Evolutionary conservation across 2,329 filamentous ascomycete species (phyloP), one percentile per base, ranked within the genome.

Genomic region (Paecilomyces niveus): DNA sequence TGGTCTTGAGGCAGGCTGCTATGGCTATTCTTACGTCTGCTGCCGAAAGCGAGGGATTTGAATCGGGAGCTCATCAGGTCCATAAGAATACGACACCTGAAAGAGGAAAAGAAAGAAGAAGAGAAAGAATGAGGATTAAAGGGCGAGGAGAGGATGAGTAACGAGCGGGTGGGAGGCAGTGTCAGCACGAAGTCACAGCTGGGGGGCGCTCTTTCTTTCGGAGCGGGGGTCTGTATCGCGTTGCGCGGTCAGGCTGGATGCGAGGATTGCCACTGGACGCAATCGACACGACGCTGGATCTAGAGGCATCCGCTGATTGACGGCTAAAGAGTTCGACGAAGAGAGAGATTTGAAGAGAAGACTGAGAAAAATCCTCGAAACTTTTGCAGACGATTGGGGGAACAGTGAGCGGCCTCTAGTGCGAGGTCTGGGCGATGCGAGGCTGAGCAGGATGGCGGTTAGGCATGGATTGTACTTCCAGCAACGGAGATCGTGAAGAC

Each of bases 31-130:
- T 78, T 78, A 68, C 76, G 74, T 72, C 78, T 79, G 66, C 73
- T 74, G 69, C 73, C 72, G 70, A 80, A 80, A 70, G 72, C 74
- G 68, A 80, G 73, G 65, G 73, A 75, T 71, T 79, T 80, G 63
- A 81, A 75, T 67, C 78, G 75, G 70, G 78, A 77, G 74, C 74
- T 81, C 78, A 81, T 81, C 70, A 75, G 73, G 72, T 80, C 78
- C 73, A 78, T 75, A 67, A 57, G 56, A 45, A 59, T 45, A 29
- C 31, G 35, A 65, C 58, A 62, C 58, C 55, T 61, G 58, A 56
- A 57, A 52, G 55, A 53, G 55, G 22, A 56, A 53, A 58, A 61
- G 62, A 57, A 58, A 58, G 52, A 55, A 57, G 54, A 59, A 55
- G 59, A 32, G 59, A 58, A 39, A 39, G 50, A 56, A 62, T 53